These are phyloP conservation scores for Vitis vinifera DNA, from an alignment of 164 flowering plant genomes.

Conservation along the genomic window ASM3070453v1 NC_081822.1:1313001-1313500, in stretches of 20 bases:
- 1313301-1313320: slow-evolving; percentile 41
- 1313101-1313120: no score
- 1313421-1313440: slow-evolving; percentile 49
- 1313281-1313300: slow-evolving; percentile 24
- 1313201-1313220: not conserved
- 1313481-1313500: slow-evolving; percentile 48
- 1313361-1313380: slow-evolving; percentile 52
- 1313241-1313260: slow-evolving; percentile 2
- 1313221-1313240: slow-evolving; percentile 21
- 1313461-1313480: slow-evolving; percentile 46
- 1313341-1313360: slow-evolving; percentile 37
- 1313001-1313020: no score
- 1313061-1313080: no score
- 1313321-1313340: slow-evolving; percentile 61
- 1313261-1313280: slow-evolving; percentile 1
- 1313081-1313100: no score
- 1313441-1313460: slow-evolving; percentile 48
- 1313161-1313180: no score
- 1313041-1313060: no score
- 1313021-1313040: no score
- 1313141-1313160: no score
- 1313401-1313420: slow-evolving; percentile 59
- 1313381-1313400: slow-evolving; percentile 56
- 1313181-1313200: no score
- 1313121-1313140: no score